A percentile compares a stretch with the other conserved stretches of the same genome.
Evolutionary conservation across 2,329 filamentous ascomycete genomes (phyloP).

Genomic region (Alternaria sp.): DNA sequence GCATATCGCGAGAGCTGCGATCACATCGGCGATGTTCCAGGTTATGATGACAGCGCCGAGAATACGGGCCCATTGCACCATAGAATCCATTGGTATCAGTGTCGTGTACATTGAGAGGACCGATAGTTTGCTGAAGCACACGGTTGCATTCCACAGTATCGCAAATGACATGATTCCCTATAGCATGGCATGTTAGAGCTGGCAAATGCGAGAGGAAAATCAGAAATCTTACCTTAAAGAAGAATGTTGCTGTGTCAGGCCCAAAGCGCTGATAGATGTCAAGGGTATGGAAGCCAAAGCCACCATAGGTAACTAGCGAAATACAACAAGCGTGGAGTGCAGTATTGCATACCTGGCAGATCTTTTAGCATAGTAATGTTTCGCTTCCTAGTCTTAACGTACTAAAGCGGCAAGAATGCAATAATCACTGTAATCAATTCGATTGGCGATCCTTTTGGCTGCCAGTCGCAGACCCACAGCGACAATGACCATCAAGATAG

Average conservation of each 20-base stretch:
- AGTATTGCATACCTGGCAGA: slow-evolving; percentile 20
- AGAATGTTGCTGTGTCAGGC: slow-evolving; percentile 20
- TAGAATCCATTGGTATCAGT: slow-evolving; percentile 19
- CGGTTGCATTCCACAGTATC: slow-evolving; percentile 26
- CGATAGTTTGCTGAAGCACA: slow-evolving; percentile 28
- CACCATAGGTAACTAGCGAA: slow-evolving; percentile 22
- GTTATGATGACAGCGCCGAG: slow-evolving; percentile 18
- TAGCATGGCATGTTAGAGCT: neutral
- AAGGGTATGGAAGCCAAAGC: slow-evolving; percentile 25
- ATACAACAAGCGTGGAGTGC: slow-evolving; percentile 23
- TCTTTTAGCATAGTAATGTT: neutral
- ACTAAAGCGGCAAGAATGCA: slow-evolving; percentile 20
- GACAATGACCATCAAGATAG: slow-evolving; percentile 16
- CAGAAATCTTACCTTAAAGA: slow-evolving; percentile 21
- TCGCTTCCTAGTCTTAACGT: neutral
- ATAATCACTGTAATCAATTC: slow-evolving; percentile 22
- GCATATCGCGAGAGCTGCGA: slow-evolving; percentile 24
- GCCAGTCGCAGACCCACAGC: slow-evolving; percentile 14
- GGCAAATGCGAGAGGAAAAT: neutral
- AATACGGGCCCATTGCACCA: slow-evolving; percentile 6
- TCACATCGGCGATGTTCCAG: slow-evolving; percentile 19
- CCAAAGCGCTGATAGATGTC: slow-evolving; percentile 24
- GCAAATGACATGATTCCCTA: slow-evolving; percentile 27
- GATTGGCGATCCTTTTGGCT: slow-evolving; percentile 10
- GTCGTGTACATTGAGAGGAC: slow-evolving; percentile 26